Base-by-base conservation (phyloP, 2,329 filamentous ascomycete genomes). In the Phialophora chinensis region DNA sequence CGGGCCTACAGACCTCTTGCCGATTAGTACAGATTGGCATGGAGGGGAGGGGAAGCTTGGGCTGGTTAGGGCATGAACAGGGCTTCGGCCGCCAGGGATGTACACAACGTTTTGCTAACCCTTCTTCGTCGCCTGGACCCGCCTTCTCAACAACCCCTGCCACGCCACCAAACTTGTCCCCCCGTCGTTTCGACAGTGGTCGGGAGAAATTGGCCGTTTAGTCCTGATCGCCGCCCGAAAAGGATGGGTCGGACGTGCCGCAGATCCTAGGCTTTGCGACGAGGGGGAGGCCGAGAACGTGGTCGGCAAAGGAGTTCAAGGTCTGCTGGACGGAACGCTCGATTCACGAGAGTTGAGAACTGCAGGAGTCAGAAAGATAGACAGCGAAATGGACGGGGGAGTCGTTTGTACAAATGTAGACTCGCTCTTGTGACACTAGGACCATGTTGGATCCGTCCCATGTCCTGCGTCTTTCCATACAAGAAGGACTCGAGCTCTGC, bases 1-100 rank as follows among this genome's bases (percentile, higher is more conserved):
- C 67, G 67, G 67, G 52, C 67, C 67, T 69, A 65, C 23, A 55
- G 63, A 57, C 49, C 64, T 65, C 56, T 55, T 62, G 52, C 61
- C 42, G 31, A 35, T 63, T 55, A 64, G 65, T 50, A 63, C 14
- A 27, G 23, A 23, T 64, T 60, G 61, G 55, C 25, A 63, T 44
- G 23, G 55, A 63, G 62, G 60, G 60, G 50, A 31, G 50, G 60
- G 59, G 33, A 49, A 47, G 33, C 52, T 44, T 20, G 52, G 38
- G 60, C 33, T 23, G 50, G 35, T 55, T 65, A 62, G 64, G 61
- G 53, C 53, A 60, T 38, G 58, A 59, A 63, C 49, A 38, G 56
- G 53, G 38, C 60, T 49, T 53, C 63, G 63, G 60, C 31, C 58
- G 42, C 38, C 59, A 67, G 65, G 62, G 59, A 31, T 62, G 20